Evolutionary conservation across 768 basidiomycete species (phyloP), one percentile per base, ranked within the genome.

Genomic region (Termitomyces sp.): DNA sequence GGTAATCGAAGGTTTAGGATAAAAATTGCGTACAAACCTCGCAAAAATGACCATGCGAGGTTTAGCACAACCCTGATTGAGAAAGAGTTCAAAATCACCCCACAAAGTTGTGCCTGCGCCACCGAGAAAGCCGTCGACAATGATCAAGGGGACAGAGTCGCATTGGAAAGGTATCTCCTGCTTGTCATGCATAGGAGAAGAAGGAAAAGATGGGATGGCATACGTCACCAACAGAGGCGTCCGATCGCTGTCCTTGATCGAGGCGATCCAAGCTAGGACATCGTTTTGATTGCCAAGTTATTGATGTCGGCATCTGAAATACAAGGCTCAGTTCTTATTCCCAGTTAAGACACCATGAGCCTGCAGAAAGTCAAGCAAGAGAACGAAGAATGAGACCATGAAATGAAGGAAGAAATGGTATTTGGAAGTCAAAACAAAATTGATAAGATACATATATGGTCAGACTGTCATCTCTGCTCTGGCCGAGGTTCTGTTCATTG

Each of bases 61-160:
- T 31, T 23, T 38, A 49, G 70, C 64, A 46, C 43, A 56, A 21
- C 53, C 45, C 12, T 49, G 7, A n/a, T 61, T 54, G 42, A 61
- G 45, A 33, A 41, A 61, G 21, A 31, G 43, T 35, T 59, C 26
- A 11, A 76, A 75, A 42, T 70, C 63, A 31, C 77, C 76, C 78
- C 76, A 78, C 21, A 77, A 58, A 23, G 68, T 37, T 14, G 73
- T 61, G 19, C 73, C 72, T 10, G 68, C 63, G 41, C 68, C 63
- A 43, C 75, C 71, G 8, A 79, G 70, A 59, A 81, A 81, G 35
- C 79, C 78, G 58, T 79, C 72, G 5, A 80, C 80, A 28, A 51
- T 51, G 3, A 51, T 11, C 26, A 51, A 10, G 49, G 49, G 50
- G 6, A 40, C 38, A n/a, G 50, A 12, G 7, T 23, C 23, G 15